Evolutionary conservation across 2,329 filamentous ascomycete species (phyloP), one percentile per base, ranked within the genome.

Genomic region (Trichoderma hamatum): DNA sequence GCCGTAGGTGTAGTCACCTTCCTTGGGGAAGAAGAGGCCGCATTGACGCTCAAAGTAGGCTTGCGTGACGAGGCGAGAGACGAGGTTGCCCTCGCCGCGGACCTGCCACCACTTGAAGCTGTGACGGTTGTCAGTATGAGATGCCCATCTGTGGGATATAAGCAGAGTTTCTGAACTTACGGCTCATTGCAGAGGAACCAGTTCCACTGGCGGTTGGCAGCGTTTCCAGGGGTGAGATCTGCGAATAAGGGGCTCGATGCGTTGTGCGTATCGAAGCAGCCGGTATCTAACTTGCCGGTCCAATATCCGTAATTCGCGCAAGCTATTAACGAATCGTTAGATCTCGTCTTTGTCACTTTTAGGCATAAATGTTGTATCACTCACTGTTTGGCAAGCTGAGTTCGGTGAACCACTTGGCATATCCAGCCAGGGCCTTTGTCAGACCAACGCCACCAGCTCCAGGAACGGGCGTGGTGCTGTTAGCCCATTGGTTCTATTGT

Each of bases 101-200:
- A 80, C 81, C 36, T 69, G 67, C 58, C 70, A 72, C 43, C 59
- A 74, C 70, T 73, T 76, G 70, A 77, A 70, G 52, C 73, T 72
- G 63, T 11, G 34, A 46, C 9, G n/a, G 28, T 26, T n/a, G 43
- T 69, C 28, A 66, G n/a, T 69, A 87, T 43, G 19, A 16, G 3
- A 39, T 55, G 19, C 13, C 28, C 3, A 19, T 34, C 1, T 26
- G 13, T 39, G 24, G 9, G 9, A 11, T 34, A 7, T 21, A 14
- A 9, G 1, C 24, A 1, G 5, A 1, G 1, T 28, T n/a, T 26
- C 26, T 2, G 5, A 2, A 84, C n/a, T 58, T 71, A 75, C 73
- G 88, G 87, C 75, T 90, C 86, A 74, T 90, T 89, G 80, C 88
- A 90, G 1, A 83, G 80, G 77, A 89, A 82, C 87, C 88, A 90